Evolutionary conservation across 805 yeast species (phyloP).

Genomic region (Nakazawaea wyomingensis): DNA sequence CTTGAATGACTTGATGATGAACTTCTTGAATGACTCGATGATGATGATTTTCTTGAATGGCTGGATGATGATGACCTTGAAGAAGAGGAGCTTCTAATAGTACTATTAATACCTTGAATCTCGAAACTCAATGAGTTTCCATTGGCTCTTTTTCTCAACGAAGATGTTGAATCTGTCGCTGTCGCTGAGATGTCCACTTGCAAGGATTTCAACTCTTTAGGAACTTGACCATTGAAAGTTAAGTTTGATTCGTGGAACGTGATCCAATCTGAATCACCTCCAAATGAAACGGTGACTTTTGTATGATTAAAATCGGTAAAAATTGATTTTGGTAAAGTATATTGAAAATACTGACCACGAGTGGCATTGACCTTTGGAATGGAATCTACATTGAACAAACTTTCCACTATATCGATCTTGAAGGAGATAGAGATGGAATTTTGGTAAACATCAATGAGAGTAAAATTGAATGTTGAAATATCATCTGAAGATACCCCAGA

Average conservation of each 20-base stretch:
- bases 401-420: slow-evolving; percentile 44
- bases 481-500: slow-evolving; percentile 25
- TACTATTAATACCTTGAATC: slow-evolving; percentile 44
- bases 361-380: slow-evolving; percentile 66
- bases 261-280: slow-evolving; percentile 54
- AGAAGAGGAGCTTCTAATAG: slow-evolving; percentile 15
- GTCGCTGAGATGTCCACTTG: slow-evolving; percentile 37
- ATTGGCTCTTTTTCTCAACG: slow-evolving; percentile 17
- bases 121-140: slow-evolving; percentile 39
- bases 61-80: background rate
- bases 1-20: slow-evolving; percentile 24
- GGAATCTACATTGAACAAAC: slow-evolving; percentile 49
- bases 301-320: slow-evolving; percentile 53
- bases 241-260: slow-evolving; percentile 50
- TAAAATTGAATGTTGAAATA: slow-evolving; percentile 41
- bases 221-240: slow-evolving; percentile 67
- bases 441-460: slow-evolving; percentile 53
- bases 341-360: slow-evolving; percentile 52
- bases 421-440: slow-evolving; percentile 57
- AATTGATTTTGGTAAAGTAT: slow-evolving; percentile 46
- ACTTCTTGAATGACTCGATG: slow-evolving; percentile 22
- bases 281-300: slow-evolving; percentile 38
- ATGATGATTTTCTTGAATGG: slow-evolving; percentile 22
- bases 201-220: slow-evolving; percentile 38
- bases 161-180: slow-evolving; percentile 18